These are phyloP conservation scores for Myrica gale DNA, from an alignment of 306 rosid genomes.

Conservation along the genomic window DNA sequence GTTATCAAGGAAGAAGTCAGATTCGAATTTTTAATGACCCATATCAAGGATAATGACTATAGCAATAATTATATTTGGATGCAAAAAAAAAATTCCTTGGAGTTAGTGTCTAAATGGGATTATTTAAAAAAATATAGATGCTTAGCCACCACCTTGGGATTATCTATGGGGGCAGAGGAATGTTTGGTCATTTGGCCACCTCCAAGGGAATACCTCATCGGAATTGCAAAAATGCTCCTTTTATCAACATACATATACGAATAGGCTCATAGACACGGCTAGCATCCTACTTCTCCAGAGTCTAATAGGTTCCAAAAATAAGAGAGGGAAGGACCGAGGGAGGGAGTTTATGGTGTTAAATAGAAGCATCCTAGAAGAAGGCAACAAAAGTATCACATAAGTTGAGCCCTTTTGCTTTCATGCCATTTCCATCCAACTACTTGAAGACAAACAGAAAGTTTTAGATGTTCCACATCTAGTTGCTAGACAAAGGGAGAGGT, in stretches of 20 bases:
- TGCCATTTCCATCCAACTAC: constrained; percentile 31
- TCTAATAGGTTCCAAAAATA: background rate
- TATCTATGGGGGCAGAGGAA: constrained; percentile 26
- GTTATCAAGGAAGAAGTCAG: no score
- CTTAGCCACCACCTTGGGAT: constrained; percentile 29
- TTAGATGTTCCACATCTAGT: background rate
- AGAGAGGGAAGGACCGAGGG: constrained; percentile 6
- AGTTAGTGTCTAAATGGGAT: no score
- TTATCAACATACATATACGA: constrained; percentile 11
- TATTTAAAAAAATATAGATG: background rate
- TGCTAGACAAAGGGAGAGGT: constrained; percentile 2
- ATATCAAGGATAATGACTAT: no score
- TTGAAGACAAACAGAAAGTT: constrained; percentile 30
- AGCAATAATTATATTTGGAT: no score
- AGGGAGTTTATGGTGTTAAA: constrained; percentile 11
- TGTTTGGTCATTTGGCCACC: constrained; percentile 35
- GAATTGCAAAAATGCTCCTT: constrained; percentile 8
- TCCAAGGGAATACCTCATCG: background rate
- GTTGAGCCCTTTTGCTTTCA: constrained; percentile 10
- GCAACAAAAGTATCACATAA: constrained; percentile 15
- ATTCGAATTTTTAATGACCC: no score
- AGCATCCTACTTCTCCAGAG: constrained; percentile 5
- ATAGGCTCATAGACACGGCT: background rate
- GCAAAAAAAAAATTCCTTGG: no score
- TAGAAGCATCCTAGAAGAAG: constrained; percentile 23